Evolutionary conservation across 805 yeast genomes (phyloP).

Genomic region (Candida maesae): DNA sequence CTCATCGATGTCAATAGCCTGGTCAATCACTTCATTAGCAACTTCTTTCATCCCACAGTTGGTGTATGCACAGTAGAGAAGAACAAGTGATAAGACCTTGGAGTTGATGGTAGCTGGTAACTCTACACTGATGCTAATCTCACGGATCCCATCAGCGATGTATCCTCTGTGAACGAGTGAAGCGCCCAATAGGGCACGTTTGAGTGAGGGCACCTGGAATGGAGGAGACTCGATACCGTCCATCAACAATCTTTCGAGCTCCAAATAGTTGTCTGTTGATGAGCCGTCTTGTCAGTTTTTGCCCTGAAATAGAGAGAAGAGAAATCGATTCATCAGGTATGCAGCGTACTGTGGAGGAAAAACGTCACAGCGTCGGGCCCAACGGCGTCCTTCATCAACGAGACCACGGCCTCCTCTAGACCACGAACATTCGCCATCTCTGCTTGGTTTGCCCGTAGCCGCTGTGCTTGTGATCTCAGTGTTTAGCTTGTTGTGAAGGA

Average conservation of each 20-base stretch:
- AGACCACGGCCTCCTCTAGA: background rate
- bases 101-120: background rate
- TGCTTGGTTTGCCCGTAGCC: background rate
- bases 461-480: too few relatives aligned
- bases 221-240: background rate
- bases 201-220: background rate
- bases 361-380: conserved; percentile 4
- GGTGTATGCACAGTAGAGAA: conserved; percentile 7
- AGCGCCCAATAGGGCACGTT: conserved; percentile 10
- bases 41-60: background rate
- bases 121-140: conserved; percentile 11
- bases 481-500: too few relatives aligned
- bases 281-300: background rate
- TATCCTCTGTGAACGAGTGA: conserved; percentile 14
- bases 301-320: background rate
- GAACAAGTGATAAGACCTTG: background rate
- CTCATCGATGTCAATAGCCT: conserved; percentile 2
- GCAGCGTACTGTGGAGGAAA: conserved; percentile 8
- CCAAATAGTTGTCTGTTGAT: conserved; percentile 8
- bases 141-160: conserved; percentile 7
- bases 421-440: background rate
- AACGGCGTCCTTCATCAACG: background rate
- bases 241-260: conserved; percentile 5
- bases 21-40: background rate
- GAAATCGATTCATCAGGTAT: conserved; percentile 1